Base-by-base conservation (phyloP, 768 basidiomycete genomes). In the Tubosaeta brunneosetosa region DNA sequence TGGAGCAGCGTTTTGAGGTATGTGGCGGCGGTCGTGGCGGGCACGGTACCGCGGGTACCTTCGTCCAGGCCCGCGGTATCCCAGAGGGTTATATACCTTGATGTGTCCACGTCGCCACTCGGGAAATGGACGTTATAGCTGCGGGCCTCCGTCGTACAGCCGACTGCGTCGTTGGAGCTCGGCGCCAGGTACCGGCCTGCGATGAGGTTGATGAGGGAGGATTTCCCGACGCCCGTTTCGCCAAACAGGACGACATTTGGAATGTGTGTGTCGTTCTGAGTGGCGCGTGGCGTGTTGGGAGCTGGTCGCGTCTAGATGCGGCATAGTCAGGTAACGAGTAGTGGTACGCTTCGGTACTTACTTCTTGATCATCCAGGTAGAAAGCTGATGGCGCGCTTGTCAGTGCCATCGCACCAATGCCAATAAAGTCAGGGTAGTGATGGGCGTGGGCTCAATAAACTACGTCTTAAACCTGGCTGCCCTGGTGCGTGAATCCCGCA, bases 21-120 rank as follows among this genome's bases (percentile, higher is more conserved):
- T 16, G 31, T 22, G 3, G 19, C 26, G 1, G 13, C 16, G 17
- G 45, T 34, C 11, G 29, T 31, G 16, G 50, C 45, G 19, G 44
- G 45, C 11, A 36, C 41, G 13, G 50, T 33, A 9, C 50, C 50
- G 2, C 25, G 25, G 3, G 40, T 43, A 9, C 54, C 41, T 42
- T 55, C 54, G 33, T 43, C 34, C 11, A 55, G 25, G 12, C 54
- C 54, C 5, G 41, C 41, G 2, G 50, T 52, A 29, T 52, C 54
- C 45, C 41, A 55, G 13, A 55, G 29, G 33, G 26, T 25, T 4
- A 47, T 34, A 3, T 22, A 22, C 22, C 22, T 22, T 22, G 22
- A 22, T 22, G 22, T 22, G 22, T 22, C 22, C 22, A 22, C 22
- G 22, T 22, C 22, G 22, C 11, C 17, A 17, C n/a, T 4, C 14